phyloP scores from a whole-genome alignment of 768 basidiomycete species.

The Naganishia antarctica region DNA sequence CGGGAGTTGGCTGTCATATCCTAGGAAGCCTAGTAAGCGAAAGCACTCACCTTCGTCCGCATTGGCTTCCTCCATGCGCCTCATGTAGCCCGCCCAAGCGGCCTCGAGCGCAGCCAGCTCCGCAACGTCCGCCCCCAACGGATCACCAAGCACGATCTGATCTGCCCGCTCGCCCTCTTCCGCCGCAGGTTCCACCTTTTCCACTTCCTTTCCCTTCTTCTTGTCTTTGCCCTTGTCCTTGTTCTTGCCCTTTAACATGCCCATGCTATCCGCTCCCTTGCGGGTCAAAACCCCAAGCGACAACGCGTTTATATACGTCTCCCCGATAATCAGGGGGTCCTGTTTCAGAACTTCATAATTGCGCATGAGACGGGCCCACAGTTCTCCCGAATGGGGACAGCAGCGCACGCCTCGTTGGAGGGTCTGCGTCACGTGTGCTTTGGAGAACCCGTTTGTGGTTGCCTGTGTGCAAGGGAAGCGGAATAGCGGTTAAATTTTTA shows the following conservation, averaged over 20 bases:
- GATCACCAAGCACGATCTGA: background rate
- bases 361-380: slow-evolving; percentile 33
- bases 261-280: background rate
- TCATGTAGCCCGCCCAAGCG: slow-evolving; percentile 26
- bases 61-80: slow-evolving; percentile 23
- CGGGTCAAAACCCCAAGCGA: slow-evolving; percentile 32
- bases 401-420: slow-evolving; percentile 32
- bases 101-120: slow-evolving; percentile 26
- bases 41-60: slow-evolving; percentile 22
- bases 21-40: too few relatives aligned
- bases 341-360: slow-evolving; percentile 7
- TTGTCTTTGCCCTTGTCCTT: slow-evolving; percentile 9
- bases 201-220: background rate
- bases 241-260: slow-evolving; percentile 8
- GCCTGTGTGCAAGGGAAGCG: slow-evolving; percentile 5
- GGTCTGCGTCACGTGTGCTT: slow-evolving; percentile 13
- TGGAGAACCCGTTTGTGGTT: slow-evolving; percentile 18
- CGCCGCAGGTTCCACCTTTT: background rate
- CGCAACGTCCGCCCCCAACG: slow-evolving; percentile 8
- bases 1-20: too few relatives aligned
- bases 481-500: too few relatives aligned
- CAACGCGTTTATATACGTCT: slow-evolving; percentile 32
- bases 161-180: background rate
- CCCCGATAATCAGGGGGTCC: slow-evolving; percentile 17
- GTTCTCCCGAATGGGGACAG: slow-evolving; percentile 37